Evolutionary conservation across 345 rosid species (phyloP).

Genomic region (Salix caprea): DNA sequence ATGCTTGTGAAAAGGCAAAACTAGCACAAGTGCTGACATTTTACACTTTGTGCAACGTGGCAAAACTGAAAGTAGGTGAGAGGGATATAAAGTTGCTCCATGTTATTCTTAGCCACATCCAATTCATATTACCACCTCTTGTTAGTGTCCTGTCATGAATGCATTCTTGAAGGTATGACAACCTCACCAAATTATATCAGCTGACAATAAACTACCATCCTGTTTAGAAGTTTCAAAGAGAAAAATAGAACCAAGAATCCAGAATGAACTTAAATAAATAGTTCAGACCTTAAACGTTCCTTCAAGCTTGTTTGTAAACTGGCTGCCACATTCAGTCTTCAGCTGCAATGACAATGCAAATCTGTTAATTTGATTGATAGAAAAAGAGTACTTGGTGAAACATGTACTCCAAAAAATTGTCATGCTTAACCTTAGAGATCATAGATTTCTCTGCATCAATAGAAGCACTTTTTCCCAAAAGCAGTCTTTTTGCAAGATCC

Average conservation of each 20-base stretch:
- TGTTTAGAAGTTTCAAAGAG: background rate
- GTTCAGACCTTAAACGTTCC: slow-evolving; percentile 92
- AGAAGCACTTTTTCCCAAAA: slow-evolving; percentile 96
- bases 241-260: background rate
- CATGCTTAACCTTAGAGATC: slow-evolving; percentile 76
- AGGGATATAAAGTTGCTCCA: background rate
- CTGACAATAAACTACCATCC: background rate
- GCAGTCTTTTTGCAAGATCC: slow-evolving; percentile 93
- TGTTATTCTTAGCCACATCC: background rate
- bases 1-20: background rate
- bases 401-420: no score
- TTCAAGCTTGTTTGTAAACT: slow-evolving; percentile 46
- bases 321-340: no score
- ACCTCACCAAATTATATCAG: background rate
- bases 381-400: no score
- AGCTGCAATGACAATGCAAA: no score
- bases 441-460: slow-evolving; percentile 98
- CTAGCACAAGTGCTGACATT: background rate
- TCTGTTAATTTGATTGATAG: no score
- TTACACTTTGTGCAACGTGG: background rate
- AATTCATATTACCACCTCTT: background rate
- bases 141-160: background rate
- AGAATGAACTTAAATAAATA: background rate
- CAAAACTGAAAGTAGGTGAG: background rate
- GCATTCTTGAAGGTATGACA: background rate